Base-by-base conservation (phyloP, 1,284 basidiomycete genomes). In the Exsudoporus floridanus region DNA sequence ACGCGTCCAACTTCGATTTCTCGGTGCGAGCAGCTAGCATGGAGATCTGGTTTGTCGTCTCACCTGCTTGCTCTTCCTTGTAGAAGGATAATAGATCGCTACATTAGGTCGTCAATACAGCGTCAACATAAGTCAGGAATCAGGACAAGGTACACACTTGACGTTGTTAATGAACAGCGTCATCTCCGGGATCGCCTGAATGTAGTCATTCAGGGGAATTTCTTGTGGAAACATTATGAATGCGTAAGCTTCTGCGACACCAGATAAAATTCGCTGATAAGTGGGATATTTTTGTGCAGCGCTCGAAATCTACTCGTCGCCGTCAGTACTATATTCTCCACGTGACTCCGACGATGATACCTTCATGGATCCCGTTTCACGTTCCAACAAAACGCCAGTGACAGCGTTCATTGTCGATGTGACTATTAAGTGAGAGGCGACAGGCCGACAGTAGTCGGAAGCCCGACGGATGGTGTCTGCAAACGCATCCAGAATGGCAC, bases 11-110 rank as follows among this genome's bases (percentile, higher is more conserved):
- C 41, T 69, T 73, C 0, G 62, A 52, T 30, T 58, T 56, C 1
- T 57, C 52, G 3, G 53, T 48, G 14, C 53, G 59, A 16, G 57
- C 50, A 1, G 73, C 70, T 4, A 63, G 52, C 19, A 61, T 60
- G 1, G 70, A 70, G 8, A 73, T 54, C 25, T 67, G 66, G 38
- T 73, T 75, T 28, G 63, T 58, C 0, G 55, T 60, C 51, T 77
- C 74, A 0, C 65, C 63, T 0, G 38, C 62, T 3, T 62, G 39
- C 44, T 75, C 74, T 57, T 74, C 75, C 53, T 76, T 76, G 58
- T 73, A 74, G 46, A 74, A 77, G 0, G 72, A 76, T 0, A 76
- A 52, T 19, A 74, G 54, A 37, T 77, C 72, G 35, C 73, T 76
- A n/a, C 31, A 46, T n/a, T 8, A 14, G 2, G 14, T n/a, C n/a